These are phyloP conservation scores for Pseudozyma tsukubaensis DNA, from an alignment of 1,284 basidiomycete species.

Conservation along the genomic window DNA sequence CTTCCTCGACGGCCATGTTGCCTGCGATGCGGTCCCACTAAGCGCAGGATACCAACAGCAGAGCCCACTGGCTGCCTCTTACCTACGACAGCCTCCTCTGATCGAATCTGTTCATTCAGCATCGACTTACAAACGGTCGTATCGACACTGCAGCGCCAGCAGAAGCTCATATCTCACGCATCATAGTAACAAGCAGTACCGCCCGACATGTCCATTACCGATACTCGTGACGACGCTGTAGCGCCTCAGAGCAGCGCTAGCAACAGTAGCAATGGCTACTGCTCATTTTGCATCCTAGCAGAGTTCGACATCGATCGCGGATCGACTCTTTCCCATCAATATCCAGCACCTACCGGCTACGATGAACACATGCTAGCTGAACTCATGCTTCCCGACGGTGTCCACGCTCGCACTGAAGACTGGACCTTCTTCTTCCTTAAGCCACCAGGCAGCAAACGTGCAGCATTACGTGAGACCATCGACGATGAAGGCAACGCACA, in stretches of 20 bases:
- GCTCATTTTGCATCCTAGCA: slow-evolving; percentile 62
- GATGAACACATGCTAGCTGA: slow-evolving; percentile 81
- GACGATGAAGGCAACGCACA: slow-evolving; percentile 9
- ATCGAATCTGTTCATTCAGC: no score
- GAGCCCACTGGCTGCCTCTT: no score
- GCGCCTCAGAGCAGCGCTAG: background rate
- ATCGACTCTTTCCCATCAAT: slow-evolving; percentile 58
- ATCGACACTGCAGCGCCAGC: background rate
- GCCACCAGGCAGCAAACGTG: slow-evolving; percentile 24
- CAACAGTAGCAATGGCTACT: slow-evolving; percentile 33
- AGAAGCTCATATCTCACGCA: background rate
- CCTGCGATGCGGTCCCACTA: no score
- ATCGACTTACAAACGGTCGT: no score
- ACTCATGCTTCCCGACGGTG: slow-evolving; percentile 97
- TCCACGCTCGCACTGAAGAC: slow-evolving; percentile 91
- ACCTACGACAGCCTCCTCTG: no score
- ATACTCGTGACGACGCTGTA: slow-evolving; percentile 6
- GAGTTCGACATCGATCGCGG: slow-evolving; percentile 66
- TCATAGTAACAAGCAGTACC: no score
- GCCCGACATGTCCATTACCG: slow-evolving; percentile 31
- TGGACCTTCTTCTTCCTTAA: slow-evolving; percentile 96
- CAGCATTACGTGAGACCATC: slow-evolving; percentile 7
- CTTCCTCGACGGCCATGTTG: no score
- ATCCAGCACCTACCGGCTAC: slow-evolving; percentile 56
- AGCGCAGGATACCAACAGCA: no score